Evolutionary conservation across 2,329 filamentous ascomycete genomes (phyloP).

Genomic region (Cladobotryum protrusum): DNA sequence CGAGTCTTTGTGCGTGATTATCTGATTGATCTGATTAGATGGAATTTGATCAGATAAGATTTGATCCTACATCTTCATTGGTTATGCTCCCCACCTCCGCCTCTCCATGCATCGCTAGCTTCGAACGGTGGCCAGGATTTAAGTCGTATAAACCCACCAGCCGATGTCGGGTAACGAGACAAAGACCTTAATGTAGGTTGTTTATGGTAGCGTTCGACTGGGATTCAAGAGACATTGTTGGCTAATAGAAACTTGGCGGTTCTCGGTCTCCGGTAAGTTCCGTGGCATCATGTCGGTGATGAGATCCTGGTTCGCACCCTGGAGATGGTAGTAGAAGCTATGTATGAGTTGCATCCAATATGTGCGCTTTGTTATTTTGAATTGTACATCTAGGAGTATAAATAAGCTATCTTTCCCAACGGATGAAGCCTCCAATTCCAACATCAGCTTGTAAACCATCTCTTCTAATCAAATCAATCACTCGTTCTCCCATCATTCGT

Average conservation of each 20-base stretch:
- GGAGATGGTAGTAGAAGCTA: not conserved
- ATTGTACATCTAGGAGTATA: not conserved
- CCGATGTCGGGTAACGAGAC: not conserved
- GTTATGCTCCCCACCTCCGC: not conserved
- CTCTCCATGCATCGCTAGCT: not conserved
- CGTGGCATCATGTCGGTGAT: not conserved
- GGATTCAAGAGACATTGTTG: not conserved
- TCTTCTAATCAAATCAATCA: not conserved
- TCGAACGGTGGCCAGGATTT: not conserved
- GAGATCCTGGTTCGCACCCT: not conserved
- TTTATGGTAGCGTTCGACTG: not conserved
- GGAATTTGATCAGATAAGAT: slow-evolving; percentile 14
- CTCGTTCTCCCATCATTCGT: slow-evolving; percentile 10
- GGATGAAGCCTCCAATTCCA: not conserved
- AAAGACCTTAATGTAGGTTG: not conserved
- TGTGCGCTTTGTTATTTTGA: not conserved
- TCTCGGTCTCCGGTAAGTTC: not conserved
- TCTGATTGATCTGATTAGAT: slow-evolving; percentile 22
- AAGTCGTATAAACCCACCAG: not conserved
- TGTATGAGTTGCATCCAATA: too few relatives aligned
- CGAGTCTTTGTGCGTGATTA: slow-evolving; percentile 10
- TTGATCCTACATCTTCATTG: slow-evolving; percentile 4
- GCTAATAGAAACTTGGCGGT: not conserved
- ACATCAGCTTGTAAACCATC: not conserved
- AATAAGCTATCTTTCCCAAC: not conserved